Evolutionary conservation across 768 basidiomycete genomes (phyloP).

Genomic region (Tulasnella sp.): DNA sequence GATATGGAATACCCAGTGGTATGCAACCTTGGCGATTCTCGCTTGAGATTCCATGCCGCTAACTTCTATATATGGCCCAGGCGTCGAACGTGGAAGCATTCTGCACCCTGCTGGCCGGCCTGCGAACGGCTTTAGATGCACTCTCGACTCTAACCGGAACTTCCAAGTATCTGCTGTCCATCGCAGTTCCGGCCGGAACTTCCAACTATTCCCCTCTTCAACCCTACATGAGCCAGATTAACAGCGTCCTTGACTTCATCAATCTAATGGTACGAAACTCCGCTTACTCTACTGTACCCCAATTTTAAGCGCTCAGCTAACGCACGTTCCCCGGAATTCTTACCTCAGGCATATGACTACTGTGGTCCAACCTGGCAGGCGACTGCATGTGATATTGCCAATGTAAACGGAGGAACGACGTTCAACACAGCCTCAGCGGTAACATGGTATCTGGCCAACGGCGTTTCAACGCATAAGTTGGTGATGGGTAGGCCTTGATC

Average conservation of each 20-base stretch:
- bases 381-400: conserved; percentile 59
- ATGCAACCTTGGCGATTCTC: conserved; percentile 29
- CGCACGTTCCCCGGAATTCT: too few relatives aligned
- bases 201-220: conserved; percentile 58
- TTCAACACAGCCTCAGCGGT: conserved; percentile 57
- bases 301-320: too few relatives aligned
- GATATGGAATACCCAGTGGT: conserved; percentile 64
- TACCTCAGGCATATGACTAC: conserved; percentile 16
- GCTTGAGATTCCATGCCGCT: too few relatives aligned
- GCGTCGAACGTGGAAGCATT: too few relatives aligned
- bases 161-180: conserved; percentile 51
- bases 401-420: conserved; percentile 57
- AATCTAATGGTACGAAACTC: conserved; percentile 86
- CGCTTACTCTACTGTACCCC: too few relatives aligned
- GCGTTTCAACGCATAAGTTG: conserved; percentile 68
- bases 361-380: conserved; percentile 36
- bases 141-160: conserved; percentile 55
- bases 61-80: too few relatives aligned
- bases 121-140: conserved; percentile 64
- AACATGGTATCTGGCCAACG: conserved; percentile 55
- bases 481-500: conserved; percentile 89
- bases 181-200: conserved; percentile 86
- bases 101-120: conserved; percentile 48
- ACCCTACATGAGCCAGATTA: conserved; percentile 72
- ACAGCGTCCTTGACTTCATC: conserved; percentile 84